These are phyloP conservation scores for Magnusiomyces paraingens DNA, from an alignment of 1,139 yeast genomes.

Conservation along the genomic window DNA sequence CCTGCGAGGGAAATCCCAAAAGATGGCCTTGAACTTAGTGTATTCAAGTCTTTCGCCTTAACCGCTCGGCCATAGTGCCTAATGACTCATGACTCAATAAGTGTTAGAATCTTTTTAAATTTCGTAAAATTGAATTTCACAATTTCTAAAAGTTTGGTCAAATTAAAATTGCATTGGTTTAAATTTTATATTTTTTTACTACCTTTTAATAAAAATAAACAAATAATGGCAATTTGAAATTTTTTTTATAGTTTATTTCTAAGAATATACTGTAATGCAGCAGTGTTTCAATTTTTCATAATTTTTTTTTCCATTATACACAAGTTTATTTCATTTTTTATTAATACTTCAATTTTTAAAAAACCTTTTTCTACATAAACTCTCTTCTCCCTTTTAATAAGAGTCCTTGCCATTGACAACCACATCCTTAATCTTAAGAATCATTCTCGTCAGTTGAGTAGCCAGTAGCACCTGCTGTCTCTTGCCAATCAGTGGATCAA, in stretches of 20 bases:
- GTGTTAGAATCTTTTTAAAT: too few species aligned
- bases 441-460: constrained; percentile 96
- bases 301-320: background rate
- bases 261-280: too few species aligned
- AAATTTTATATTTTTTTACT: too few species aligned
- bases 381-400: constrained; percentile 18
- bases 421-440: constrained; percentile 91
- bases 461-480: constrained; percentile 93
- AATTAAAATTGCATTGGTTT: too few species aligned
- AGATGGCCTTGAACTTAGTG: background rate
- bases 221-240: too few species aligned
- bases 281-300: background rate
- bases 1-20: constrained; percentile 19
- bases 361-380: background rate
- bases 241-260: too few species aligned
- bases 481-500: constrained; percentile 95
- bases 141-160: too few species aligned
- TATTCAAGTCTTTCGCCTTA: constrained; percentile 72
- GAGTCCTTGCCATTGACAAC: constrained; percentile 87
- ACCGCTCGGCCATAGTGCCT: constrained; percentile 61
- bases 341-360: background rate
- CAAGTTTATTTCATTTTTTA: background rate
- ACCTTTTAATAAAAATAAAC: too few species aligned
- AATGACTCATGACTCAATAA: too few species aligned
- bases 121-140: too few species aligned